phyloP scores from a whole-genome alignment of 441 rosid species.

The Jatropha multifida region DNA sequence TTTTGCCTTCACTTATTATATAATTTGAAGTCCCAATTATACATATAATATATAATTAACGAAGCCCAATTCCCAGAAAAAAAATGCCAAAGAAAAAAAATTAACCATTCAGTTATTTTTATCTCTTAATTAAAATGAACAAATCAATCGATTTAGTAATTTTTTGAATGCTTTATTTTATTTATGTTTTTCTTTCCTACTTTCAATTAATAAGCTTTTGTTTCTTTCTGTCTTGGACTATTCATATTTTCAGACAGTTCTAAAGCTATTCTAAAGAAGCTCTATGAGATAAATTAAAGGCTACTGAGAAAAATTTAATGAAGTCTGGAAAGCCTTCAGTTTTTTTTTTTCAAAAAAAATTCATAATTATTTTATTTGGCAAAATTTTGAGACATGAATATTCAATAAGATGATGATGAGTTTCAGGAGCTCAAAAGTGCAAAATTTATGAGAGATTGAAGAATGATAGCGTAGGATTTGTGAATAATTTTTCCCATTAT shows the following conservation, averaged over 20 bases:
- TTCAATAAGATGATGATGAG: conserved; percentile 14
- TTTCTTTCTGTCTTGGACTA: conserved; percentile 23
- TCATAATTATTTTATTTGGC: not conserved
- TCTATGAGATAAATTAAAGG: not conserved
- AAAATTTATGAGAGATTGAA: conserved; percentile 10
- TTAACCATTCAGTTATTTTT: not conserved
- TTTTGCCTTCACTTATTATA: not conserved
- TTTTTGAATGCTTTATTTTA: not conserved
- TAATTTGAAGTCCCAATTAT: not conserved
- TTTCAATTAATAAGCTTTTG: conserved; percentile 10
- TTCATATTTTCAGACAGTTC: conserved; percentile 1
- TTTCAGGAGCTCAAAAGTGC: conserved; percentile 25
- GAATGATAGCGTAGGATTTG: conserved; percentile 14
- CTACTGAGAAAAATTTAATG: conserved; percentile 24
- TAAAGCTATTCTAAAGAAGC: conserved; percentile 2
- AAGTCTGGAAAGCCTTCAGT: conserved; percentile 8
- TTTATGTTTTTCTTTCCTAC: not conserved
- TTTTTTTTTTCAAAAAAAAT: conserved; percentile 7
- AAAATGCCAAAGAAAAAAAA: not conserved
- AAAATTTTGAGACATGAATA: not conserved
- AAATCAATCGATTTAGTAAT: too few relatives aligned
- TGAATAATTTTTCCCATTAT: not conserved
- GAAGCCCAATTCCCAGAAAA: not conserved
- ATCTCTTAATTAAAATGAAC: not conserved
- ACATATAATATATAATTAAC: too few relatives aligned